Base-by-base conservation (phyloP, 441 rosid genomes). In the Erysimum cheiri region DNA sequence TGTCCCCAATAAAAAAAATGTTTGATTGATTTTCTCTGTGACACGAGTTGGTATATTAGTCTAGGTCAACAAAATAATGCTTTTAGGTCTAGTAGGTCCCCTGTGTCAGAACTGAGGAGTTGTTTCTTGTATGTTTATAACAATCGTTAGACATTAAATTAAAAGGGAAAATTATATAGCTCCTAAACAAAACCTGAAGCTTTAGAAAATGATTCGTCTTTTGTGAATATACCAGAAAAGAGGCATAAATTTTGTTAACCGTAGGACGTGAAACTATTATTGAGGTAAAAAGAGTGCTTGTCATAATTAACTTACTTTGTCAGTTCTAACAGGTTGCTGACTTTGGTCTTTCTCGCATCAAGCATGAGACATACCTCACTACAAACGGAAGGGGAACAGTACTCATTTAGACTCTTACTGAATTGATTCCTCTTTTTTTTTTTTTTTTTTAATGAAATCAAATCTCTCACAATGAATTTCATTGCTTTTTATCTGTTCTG, bases 371-470 rank as follows among this genome's bases (percentile, higher is more conserved):
- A 15, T 90, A 79, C 80, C 85, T 94, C 37, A 80, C 88, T 47
- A 84, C 97, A 32, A 41, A 79, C 88, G 98, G 99, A 74, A 90
- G 83, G 78, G 99, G 99, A 83, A 94, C 99, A 75, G 99, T 94
- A 90, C 35, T 61, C 56, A 37, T 37, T 22, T 22, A 55, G 14
- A 26, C 46, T 47, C 54, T 31, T 29, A 36, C 35, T 15, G 3
- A 65, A 37, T 8, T 39, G 44, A 47, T 15, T 43, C 40, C 33
- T 52, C 12, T 10, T 6, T 10, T 3, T 44, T 15, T 44, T 15
- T 36, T 15, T 31, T 69, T 13, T 12, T 31, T 15, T 31, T 2
- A 13, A 71, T 64, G 66, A 44, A 61, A 54, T 44, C 58, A 50
- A 15, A 47, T 60, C 44, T 53, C 24, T 76, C 12, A 59, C 15